Base-by-base conservation (phyloP, 208 protist species). In the Porcisia deanei region DNA sequence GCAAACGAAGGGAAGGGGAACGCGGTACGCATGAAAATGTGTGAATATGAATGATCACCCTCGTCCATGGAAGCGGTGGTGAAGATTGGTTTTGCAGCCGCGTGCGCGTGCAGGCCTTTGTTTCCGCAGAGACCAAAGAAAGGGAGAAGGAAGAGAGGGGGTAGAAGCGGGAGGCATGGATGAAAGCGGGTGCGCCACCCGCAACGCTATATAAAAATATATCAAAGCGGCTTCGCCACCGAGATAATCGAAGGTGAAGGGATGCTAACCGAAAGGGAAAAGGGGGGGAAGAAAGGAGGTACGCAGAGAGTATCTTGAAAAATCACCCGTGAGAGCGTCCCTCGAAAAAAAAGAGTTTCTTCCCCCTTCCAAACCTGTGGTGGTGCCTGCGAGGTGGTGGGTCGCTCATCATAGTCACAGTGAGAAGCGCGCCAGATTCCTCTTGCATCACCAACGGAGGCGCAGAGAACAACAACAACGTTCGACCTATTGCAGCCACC, bases 221-320 rank as follows among this genome's bases (percentile, higher is more conserved):
- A 78, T 58, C 65, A 84, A 72, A 68, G 77, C 64, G 41, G 49
- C 45, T 22, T 70, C 64, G 41, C 18, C 25, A 14, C 43, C 49
- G 41, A 30, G 22, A 52, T 74, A 7, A 64, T 1, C 0, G 41
- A 5, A 66, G 37, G n/a, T 39, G 34, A 45, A 37, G 41, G 53
- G 47, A 53, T 5, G 30, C 65, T 63, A n/a, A 43, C 25, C 57
- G 45, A 75, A 75, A 68, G n/a, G 47, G 25, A 68, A 22, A 25
- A 18, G 0, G 60, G 52, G 25, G 70, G 39, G 58, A 79, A 22
- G 54, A 45, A 45, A 30, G 30, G 8, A 45, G 43, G 20, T 45
- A 73, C 49, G 58, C 30, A 30, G 53, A 66, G 16, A 76, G 63
- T 6, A 18, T 5, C 5, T 18, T 43, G 9, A 67, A 8, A 49